Base-by-base conservation (phyloP, 441 rosid genomes). In the Gossypium davidsonii region DNA sequence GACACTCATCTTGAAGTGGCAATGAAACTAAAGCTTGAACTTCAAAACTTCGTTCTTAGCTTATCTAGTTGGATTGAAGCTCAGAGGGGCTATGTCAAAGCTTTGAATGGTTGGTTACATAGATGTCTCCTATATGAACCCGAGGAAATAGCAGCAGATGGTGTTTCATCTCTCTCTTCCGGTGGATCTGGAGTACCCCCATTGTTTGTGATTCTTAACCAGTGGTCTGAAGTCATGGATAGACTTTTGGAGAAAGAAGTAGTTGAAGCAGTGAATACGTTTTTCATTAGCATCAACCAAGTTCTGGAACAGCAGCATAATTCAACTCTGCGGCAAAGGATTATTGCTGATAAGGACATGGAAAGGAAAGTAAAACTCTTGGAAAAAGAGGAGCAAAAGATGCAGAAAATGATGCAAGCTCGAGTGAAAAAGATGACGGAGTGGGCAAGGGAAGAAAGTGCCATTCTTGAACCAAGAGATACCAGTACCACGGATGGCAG, bases 21-120 rank as follows among this genome's bases (percentile, higher is more conserved):
- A 1, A 49, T 84, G 60, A 82, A 75, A 59, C 67, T 88, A 46
- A 84, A 79, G 75, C 64, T 80, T 3, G 85, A 86, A 86, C 67
- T 89, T 58, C 87, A 79, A 34, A 84, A 73, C 72, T 85, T 80
- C 85, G 74, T 53, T 67, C 80, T 81, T 52, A 79, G 79, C 68
- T 70, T 88, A 46, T 81, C 78, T 0, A 76, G 70, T 67, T 86
- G 84, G 86, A 79, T 77, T 28, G 73, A 76, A 65, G 80, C 86
- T 18, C 88, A 83, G 18, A 79, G 49, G 63, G 74, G 83, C 53
- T 89, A 72, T 72, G 74, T 85, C 70, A 82, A 57, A 67, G 87
- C 90, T 11, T 74, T 89, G 74, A 81, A 83, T 78, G 80, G 73
- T 67, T 89, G 93, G 90, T 72, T 89, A 62, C 73, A 53, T 71